Base-by-base conservation (phyloP, 2,329 filamentous ascomycete species). In the Cladophialophora yegresii region DNA sequence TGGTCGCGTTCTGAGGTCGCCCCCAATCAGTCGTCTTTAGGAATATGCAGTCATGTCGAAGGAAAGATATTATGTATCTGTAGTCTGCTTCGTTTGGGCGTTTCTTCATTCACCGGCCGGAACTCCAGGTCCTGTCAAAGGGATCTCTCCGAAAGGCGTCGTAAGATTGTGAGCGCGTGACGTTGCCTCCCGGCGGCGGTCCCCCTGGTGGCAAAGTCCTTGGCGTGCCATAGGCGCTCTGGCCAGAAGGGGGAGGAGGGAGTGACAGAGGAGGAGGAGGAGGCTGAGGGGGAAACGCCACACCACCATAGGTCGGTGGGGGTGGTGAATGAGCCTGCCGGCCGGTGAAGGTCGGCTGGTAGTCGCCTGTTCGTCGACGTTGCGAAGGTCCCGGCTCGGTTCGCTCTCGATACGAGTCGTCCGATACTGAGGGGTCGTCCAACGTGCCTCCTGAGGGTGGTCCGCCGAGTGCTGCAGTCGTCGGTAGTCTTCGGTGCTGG, bases 301-400 rank as follows among this genome's bases (percentile, higher is more conserved):
- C n/a, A n/a, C 45, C 36, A 8, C 56, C 45, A 23, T 66, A 68
- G 16, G 54, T 28, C 40, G 61, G 58, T 12, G 54, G 23, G 57
- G 66, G 55, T 32, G 66, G 66, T 58, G 66, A 68, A 32, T 66
- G 61, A 26, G 55, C 54, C 7, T 61, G 58, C 12, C 32, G 57
- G 3, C 54, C 56, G 0, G 62, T 40, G 54, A 69, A 70, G 13
- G 64, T 57, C 4, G 69, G 63, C 32, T 70, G 69, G 47, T 69
- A 71, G 32, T 70, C 70, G 32, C 63, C 67, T 0, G 70, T 71
- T 30, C 70, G 64, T 22, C 67, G 67, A 33, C 70, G 60, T 57
- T 69, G 70, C 13, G 67, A 55, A 32, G 66, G 67, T 1, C 63
- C 66, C 10, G 65, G 55, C 7, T 71, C 70, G 5, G 58, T 36